These are phyloP conservation scores for Penicillium italicum DNA, from an alignment of 2,329 filamentous ascomycete genomes.

Conservation along the genomic window DNA sequence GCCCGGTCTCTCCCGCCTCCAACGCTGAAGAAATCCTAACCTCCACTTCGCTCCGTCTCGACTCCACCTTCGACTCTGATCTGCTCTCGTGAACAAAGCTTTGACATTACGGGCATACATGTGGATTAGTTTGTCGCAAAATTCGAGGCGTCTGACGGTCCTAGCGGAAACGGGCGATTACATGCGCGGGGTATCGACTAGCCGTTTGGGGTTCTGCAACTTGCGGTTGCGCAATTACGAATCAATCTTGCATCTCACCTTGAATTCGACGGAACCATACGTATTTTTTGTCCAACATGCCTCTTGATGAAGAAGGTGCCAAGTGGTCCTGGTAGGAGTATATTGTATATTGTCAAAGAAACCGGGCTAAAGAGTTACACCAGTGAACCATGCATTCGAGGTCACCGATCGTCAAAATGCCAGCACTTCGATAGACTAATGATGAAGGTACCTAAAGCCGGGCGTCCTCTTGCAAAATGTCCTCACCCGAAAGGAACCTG, in stretches of 20 bases:
- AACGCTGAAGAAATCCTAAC: constrained; percentile 1
- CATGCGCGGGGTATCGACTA: constrained; percentile 5
- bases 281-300: constrained; percentile 31
- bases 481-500: constrained; percentile 45
- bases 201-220: not conserved
- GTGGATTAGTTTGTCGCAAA: constrained; percentile 1
- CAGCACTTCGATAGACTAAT: constrained; percentile 48
- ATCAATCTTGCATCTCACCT: constrained; percentile 9
- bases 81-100: not conserved
- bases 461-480: constrained; percentile 47
- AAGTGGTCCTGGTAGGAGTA: constrained; percentile 46
- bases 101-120: not conserved
- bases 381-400: constrained; percentile 50
- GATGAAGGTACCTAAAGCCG: constrained; percentile 50
- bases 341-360: not conserved
- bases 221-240: constrained; percentile 8
- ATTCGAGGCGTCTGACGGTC: not conserved
- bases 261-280: not conserved
- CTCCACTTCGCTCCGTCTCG: constrained; percentile 7
- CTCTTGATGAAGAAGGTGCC: constrained; percentile 43
- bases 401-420: constrained; percentile 50
- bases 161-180: constrained; percentile 1
- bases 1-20: not conserved
- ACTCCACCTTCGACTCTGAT: constrained; percentile 8
- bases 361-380: constrained; percentile 7